Evolutionary conservation across 2,329 filamentous ascomycete genomes (phyloP).

Genomic region (Diplodia scrobiculata): DNA sequence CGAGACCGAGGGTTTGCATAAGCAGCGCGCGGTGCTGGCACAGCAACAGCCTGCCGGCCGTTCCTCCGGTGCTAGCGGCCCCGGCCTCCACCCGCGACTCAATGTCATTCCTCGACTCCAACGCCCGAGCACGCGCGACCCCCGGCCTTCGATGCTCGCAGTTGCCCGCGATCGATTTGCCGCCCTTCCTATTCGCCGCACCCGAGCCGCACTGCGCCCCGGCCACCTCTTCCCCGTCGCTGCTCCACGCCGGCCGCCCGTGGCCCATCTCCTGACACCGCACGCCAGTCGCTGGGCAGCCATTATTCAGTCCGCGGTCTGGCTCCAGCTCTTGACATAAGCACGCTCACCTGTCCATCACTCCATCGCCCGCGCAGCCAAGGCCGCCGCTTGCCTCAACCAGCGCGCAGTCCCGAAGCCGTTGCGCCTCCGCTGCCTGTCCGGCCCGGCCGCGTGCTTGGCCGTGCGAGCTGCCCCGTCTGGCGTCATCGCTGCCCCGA

Average conservation of each 20-base stretch:
- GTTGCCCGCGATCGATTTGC: slow-evolving; percentile 14
- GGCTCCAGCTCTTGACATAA: slow-evolving; percentile 18
- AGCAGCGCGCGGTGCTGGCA: slow-evolving; percentile 1
- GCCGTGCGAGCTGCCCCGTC: neutral
- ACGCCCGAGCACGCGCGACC: neutral
- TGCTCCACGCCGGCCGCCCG: too few species aligned
- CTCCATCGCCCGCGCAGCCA: slow-evolving; percentile 24
- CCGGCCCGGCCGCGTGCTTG: slow-evolving; percentile 11
- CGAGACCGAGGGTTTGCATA: slow-evolving; percentile 4
- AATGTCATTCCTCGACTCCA: slow-evolving; percentile 16
- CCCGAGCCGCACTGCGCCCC: slow-evolving; percentile 19
- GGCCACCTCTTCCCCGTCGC: neutral
- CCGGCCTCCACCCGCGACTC: neutral
- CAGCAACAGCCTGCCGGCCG: neutral
- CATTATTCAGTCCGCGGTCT: slow-evolving; percentile 21
- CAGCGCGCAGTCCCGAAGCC: slow-evolving; percentile 4
- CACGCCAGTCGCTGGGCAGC: slow-evolving; percentile 4
- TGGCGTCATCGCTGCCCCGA: slow-evolving; percentile 2
- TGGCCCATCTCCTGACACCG: neutral
- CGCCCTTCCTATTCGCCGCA: neutral
- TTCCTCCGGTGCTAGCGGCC: neutral
- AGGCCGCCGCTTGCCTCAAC: slow-evolving; percentile 13
- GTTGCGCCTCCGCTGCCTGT: neutral
- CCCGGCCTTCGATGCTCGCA: slow-evolving; percentile 3
- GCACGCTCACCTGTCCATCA: slow-evolving; percentile 25